Conservation (phyloP, 345 rosid genomes). For the Adansonia digitata region DNA sequence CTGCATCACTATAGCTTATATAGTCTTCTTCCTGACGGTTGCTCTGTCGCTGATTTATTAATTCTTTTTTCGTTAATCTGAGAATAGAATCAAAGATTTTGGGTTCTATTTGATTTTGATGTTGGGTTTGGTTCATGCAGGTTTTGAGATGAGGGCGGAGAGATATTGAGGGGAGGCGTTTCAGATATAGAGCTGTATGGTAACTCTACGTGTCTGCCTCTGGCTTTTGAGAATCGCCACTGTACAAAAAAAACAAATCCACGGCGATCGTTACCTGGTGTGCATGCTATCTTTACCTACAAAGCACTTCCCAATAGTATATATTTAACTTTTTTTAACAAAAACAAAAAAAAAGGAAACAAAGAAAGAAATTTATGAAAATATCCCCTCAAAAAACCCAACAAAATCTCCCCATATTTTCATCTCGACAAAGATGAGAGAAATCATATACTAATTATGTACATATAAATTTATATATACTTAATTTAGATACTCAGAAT, state of each 20-base stretch:
- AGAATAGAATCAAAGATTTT: background rate
- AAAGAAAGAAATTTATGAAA: background rate
- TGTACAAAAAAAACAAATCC: background rate
- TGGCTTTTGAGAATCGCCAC: background rate
- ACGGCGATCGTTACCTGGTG: background rate
- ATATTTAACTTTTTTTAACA: background rate
- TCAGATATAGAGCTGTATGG: background rate
- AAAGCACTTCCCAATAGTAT: background rate
- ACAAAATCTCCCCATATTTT: constrained; percentile 3
- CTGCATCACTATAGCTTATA: constrained; percentile 17
- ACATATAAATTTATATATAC: background rate
- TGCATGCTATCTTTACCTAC: background rate
- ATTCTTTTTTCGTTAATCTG: background rate
- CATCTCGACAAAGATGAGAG: background rate
- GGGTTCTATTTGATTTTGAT: background rate
- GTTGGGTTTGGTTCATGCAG: constrained; percentile 21
- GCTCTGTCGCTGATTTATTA: background rate
- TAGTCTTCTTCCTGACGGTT: background rate
- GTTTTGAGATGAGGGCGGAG: constrained; percentile 2
- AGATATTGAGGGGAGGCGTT: background rate
- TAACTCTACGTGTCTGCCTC: constrained; percentile 6
- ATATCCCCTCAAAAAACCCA: background rate
- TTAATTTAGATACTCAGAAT: background rate
- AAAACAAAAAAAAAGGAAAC: background rate
- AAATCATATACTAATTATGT: background rate